These are phyloP conservation scores for Xylaria telfairii DNA, from an alignment of 495 filamentous ascomycete species.

Conservation along the genomic window DNA sequence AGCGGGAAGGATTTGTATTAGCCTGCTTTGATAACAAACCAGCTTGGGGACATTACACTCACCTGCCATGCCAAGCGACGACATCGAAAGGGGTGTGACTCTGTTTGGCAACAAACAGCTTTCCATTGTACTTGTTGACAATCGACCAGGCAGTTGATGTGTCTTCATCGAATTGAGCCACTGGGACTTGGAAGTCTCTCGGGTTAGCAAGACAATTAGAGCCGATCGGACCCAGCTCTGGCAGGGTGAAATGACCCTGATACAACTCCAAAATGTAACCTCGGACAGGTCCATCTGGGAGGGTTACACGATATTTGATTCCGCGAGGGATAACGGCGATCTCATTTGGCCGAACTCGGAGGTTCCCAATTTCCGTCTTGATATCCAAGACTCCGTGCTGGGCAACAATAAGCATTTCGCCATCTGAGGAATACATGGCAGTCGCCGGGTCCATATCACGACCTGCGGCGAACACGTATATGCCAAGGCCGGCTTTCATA, in stretches of 20 bases:
- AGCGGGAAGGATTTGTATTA: too few species aligned
- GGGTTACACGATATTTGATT: slow-evolving; percentile 75
- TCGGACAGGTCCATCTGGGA: slow-evolving; percentile 66
- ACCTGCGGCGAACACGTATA: slow-evolving; percentile 82
- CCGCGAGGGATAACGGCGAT: slow-evolving; percentile 89
- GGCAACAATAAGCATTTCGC: slow-evolving; percentile 84
- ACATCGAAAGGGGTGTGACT: slow-evolving; percentile 80
- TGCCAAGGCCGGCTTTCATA: slow-evolving; percentile 79
- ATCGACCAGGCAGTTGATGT: too few species aligned
- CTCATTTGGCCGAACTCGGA: slow-evolving; percentile 85
- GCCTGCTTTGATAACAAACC: too few species aligned
- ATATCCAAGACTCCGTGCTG: slow-evolving; percentile 87
- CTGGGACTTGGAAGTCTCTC: slow-evolving; percentile 85
- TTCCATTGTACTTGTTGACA: slow-evolving; percentile 79
- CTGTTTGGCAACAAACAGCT: slow-evolving; percentile 75
- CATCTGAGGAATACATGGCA: slow-evolving; percentile 89
- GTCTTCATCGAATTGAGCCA: slow-evolving; percentile 75
- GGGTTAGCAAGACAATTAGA: slow-evolving; percentile 86
- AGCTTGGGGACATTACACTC: too few species aligned
- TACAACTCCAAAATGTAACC: slow-evolving; percentile 91
- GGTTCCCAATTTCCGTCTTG: slow-evolving; percentile 79
- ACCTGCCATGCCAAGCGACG: slow-evolving; percentile 81
- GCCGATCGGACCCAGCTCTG: slow-evolving; percentile 89
- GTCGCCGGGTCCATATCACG: slow-evolving; percentile 75
- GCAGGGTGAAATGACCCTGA: slow-evolving; percentile 82